Evolutionary conservation across 208 protist genomes (phyloP).

Genomic region (Herpetomonas samuelpessoai): DNA sequence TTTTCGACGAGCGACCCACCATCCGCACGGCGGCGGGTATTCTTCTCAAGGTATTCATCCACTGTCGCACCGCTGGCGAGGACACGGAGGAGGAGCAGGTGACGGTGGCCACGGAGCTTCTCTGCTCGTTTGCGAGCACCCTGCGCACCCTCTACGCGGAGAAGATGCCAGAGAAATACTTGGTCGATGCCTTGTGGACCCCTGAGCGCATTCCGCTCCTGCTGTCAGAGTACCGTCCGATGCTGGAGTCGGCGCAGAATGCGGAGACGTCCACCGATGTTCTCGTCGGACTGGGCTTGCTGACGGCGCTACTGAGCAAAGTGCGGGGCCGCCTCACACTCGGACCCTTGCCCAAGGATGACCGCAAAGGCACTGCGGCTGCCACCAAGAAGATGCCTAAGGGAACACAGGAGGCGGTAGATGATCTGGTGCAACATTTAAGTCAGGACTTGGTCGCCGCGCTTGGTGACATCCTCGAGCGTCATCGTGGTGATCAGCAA

Average conservation of each 20-base stretch:
- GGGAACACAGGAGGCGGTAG: conserved; percentile 3
- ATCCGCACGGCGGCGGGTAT: conserved; percentile 78
- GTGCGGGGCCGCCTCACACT: conserved; percentile 42
- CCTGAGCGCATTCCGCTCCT: conserved; percentile 56
- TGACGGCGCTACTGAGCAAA: conserved; percentile 59
- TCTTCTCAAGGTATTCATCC: conserved; percentile 83
- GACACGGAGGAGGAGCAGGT: conserved; percentile 47
- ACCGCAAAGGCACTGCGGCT: conserved; percentile 30
- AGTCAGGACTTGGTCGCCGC: conserved; percentile 45
- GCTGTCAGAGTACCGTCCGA: conserved; percentile 49
- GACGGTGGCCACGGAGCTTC: conserved; percentile 53
- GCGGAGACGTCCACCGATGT: conserved; percentile 38
- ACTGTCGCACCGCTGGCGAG: conserved; percentile 62
- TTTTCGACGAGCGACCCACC: conserved; percentile 89
- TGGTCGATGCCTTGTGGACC: conserved; percentile 84
- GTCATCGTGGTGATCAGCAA: conserved; percentile 39
- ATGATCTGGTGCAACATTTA: conserved; percentile 32
- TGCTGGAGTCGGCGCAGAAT: conserved; percentile 38
- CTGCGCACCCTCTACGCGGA: conserved; percentile 71
- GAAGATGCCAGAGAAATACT: conserved; percentile 79
- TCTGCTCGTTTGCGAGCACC: conserved; percentile 73
- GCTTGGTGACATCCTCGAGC: conserved; percentile 46
- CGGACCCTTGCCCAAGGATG: conserved; percentile 63
- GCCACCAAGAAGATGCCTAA: conserved; percentile 14
- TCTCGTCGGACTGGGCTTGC: conserved; percentile 47